Percentiles rank a stretch among this genome's conserved stretches.
Evolutionary conservation across 1,284 basidiomycete genomes (phyloP).

Genomic region (Cutaneotrichosporon sp.): DNA sequence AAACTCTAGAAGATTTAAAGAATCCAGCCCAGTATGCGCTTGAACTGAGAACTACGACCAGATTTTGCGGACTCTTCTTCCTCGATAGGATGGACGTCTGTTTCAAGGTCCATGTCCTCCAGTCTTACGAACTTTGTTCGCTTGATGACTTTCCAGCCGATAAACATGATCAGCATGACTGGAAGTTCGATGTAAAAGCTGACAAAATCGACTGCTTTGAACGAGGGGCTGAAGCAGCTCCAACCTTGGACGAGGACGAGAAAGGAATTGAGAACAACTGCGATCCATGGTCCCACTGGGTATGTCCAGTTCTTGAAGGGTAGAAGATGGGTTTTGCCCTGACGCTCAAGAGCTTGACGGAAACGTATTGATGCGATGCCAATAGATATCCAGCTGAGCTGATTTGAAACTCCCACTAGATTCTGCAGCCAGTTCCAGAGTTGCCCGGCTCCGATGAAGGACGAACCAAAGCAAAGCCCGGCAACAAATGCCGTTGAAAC

Average conservation of each 20-base stretch:
- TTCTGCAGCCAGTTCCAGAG: conserved; percentile 17
- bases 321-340: conserved; percentile 59
- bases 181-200: conserved; percentile 56
- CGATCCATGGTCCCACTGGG: conserved; percentile 26
- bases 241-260: conserved; percentile 42
- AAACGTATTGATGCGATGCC: conserved; percentile 73
- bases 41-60: neutral
- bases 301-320: conserved; percentile 52
- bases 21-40: neutral
- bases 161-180: conserved; percentile 71
- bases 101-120: conserved; percentile 34
- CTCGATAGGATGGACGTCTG: conserved; percentile 57
- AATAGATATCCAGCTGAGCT: conserved; percentile 71
- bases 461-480: conserved; percentile 55
- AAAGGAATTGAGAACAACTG: conserved; percentile 33
- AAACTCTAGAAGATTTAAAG: no score
- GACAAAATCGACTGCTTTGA: conserved; percentile 23
- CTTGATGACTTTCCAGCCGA: conserved; percentile 46
- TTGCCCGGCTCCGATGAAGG: conserved; percentile 50
- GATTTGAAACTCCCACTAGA: conserved; percentile 22
- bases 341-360: conserved; percentile 65
- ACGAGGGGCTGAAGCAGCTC: conserved; percentile 55
- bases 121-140: conserved; percentile 26
- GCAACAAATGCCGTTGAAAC: conserved; percentile 38
- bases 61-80: neutral